These are phyloP conservation scores for Penicillium sp. DNA, from an alignment of 2,329 filamentous ascomycete genomes.

Conservation along the genomic window DNA sequence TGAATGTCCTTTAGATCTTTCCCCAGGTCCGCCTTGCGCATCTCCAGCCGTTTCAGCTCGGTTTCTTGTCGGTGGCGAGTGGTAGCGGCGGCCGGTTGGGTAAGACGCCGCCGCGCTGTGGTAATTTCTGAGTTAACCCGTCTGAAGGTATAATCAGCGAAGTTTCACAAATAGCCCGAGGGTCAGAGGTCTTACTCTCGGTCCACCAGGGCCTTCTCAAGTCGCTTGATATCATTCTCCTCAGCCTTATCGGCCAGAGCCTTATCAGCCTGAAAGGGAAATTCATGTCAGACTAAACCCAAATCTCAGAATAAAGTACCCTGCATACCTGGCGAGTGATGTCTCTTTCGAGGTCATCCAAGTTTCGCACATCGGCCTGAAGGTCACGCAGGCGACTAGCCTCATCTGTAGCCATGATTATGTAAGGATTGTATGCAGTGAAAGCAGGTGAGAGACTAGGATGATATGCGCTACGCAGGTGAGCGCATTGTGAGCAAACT, in stretches of 20 bases:
- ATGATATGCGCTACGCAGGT: not conserved
- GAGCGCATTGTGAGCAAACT: not conserved
- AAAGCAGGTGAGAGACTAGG: slow-evolving; percentile 1
- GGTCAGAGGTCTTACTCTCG: slow-evolving; percentile 40
- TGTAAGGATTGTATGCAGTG: slow-evolving; percentile 2
- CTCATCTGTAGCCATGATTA: slow-evolving; percentile 49
- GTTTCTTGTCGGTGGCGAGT: slow-evolving; percentile 48
- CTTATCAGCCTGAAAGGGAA: slow-evolving; percentile 54
- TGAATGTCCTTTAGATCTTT: slow-evolving; percentile 80
- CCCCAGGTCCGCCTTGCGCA: slow-evolving; percentile 65
- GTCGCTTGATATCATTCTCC: slow-evolving; percentile 63
- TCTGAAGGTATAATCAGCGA: slow-evolving; percentile 28
- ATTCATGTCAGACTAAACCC: not conserved
- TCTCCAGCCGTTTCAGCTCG: slow-evolving; percentile 67
- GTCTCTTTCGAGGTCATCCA: slow-evolving; percentile 87
- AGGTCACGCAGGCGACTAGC: slow-evolving; percentile 63
- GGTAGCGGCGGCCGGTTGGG: slow-evolving; percentile 56
- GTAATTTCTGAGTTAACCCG: slow-evolving; percentile 68
- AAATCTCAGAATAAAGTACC: not conserved
- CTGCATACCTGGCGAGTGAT: slow-evolving; percentile 62
- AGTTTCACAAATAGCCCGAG: not conserved
- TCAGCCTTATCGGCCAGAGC: slow-evolving; percentile 64
- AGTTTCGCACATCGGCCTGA: slow-evolving; percentile 73
- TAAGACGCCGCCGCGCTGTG: slow-evolving; percentile 59
- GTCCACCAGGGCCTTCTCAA: slow-evolving; percentile 58